These are phyloP conservation scores for Lasiodiplodia hormozganensis DNA, from an alignment of 2,329 filamentous ascomycete genomes.

Conservation along the genomic window DNA sequence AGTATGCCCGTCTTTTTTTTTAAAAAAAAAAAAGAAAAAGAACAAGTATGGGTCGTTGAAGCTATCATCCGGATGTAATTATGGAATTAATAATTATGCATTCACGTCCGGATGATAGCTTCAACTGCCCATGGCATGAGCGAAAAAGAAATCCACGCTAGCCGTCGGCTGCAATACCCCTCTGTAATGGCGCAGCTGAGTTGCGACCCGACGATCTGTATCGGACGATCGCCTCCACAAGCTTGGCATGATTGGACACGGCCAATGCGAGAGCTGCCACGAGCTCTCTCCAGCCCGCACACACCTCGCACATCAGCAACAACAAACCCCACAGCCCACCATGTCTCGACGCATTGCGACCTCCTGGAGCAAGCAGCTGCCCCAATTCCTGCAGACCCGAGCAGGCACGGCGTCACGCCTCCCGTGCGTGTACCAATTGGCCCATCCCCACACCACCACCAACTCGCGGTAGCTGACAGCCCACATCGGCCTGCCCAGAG, in stretches of 20 bases:
- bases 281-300: conserved; percentile 7
- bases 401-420: neutral
- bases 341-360: conserved; percentile 26
- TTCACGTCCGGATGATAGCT: too few relatives aligned
- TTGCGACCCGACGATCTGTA: conserved; percentile 9
- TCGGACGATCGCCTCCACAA: conserved; percentile 1
- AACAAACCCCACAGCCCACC: neutral
- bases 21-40: too few relatives aligned
- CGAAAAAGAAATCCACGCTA: too few relatives aligned
- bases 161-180: too few relatives aligned
- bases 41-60: too few relatives aligned
- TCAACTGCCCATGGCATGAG: too few relatives aligned
- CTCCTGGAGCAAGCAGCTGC: conserved; percentile 25
- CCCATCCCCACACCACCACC: neutral
- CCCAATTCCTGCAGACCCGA: neutral
- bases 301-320: neutral
- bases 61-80: too few relatives aligned
- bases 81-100: too few relatives aligned
- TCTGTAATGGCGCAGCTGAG: neutral
- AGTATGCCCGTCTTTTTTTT: too few relatives aligned
- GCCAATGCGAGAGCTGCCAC: conserved; percentile 6
- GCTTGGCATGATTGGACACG: conserved; percentile 5
- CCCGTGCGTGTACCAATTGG: conserved; percentile 14
- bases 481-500: neutral
- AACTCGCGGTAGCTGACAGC: neutral